phyloP scores from a whole-genome alignment of 352 stramenopile genomes.

The Phytophthora tubulina region DNA sequence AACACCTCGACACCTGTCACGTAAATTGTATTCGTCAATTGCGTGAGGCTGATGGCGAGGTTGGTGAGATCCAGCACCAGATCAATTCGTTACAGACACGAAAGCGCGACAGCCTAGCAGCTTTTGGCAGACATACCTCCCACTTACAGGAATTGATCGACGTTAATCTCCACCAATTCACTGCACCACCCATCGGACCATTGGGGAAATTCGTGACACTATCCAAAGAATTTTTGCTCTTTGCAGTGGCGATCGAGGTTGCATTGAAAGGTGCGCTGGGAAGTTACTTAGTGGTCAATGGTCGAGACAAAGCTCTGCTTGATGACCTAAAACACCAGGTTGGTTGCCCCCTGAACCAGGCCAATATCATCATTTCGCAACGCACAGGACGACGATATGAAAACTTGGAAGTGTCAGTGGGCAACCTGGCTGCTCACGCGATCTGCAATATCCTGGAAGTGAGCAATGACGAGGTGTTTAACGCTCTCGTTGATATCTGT shows the following conservation, averaged over 20 bases:
- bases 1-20: slow-evolving; percentile 53
- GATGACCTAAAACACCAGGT: slow-evolving; percentile 71
- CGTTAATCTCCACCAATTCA: slow-evolving; percentile 64
- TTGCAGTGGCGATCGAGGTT: slow-evolving; percentile 69
- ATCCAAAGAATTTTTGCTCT: slow-evolving; percentile 60
- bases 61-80: slow-evolving; percentile 41
- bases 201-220: slow-evolving; percentile 73
- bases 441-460: slow-evolving; percentile 80
- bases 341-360: slow-evolving; percentile 64
- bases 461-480: slow-evolving; percentile 76
- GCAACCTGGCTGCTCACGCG: slow-evolving; percentile 51
- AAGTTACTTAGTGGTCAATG: slow-evolving; percentile 77
- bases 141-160: slow-evolving; percentile 75
- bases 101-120: slow-evolving; percentile 56
- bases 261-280: slow-evolving; percentile 70
- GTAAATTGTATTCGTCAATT: slow-evolving; percentile 56
- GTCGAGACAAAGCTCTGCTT: slow-evolving; percentile 73
- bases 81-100: slow-evolving; percentile 51
- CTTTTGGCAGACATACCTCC: slow-evolving; percentile 67
- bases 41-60: slow-evolving; percentile 57
- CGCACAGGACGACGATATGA: slow-evolving; percentile 53
- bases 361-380: slow-evolving; percentile 75
- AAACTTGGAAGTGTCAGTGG: slow-evolving; percentile 56
- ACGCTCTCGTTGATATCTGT: slow-evolving; percentile 74
- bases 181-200: slow-evolving; percentile 70